phyloP scores from a whole-genome alignment of 2,329 filamentous ascomycete species.

The Bipolaris bicolor region DNA sequence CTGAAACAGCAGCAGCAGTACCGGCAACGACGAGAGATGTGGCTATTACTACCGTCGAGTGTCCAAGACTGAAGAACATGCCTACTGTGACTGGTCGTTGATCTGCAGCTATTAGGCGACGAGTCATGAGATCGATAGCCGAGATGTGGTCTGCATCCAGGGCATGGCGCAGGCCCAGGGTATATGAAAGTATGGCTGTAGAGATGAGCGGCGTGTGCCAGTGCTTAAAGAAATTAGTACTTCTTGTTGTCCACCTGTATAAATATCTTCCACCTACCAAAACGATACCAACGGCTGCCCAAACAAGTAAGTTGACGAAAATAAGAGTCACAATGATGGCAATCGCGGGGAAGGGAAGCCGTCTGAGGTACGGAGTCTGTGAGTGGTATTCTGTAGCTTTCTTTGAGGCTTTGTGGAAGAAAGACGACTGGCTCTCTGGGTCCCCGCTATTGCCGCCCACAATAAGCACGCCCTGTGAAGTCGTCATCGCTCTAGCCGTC shows the following conservation, averaged over 20 bases:
- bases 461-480: conserved; percentile 14
- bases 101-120: conserved; percentile 82
- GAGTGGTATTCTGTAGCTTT: conserved; percentile 57
- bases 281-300: conserved; percentile 64
- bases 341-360: conserved; percentile 62
- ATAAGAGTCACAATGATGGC: conserved; percentile 63
- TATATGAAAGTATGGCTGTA: conserved; percentile 83
- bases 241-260: no score
- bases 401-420: conserved; percentile 31
- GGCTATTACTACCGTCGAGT: conserved; percentile 89
- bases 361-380: conserved; percentile 61
- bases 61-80: conserved; percentile 91
- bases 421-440: conserved; percentile 23
- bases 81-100: conserved; percentile 90
- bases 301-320: conserved; percentile 62
- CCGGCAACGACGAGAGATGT: conserved; percentile 93
- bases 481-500: conserved; percentile 17
- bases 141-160: conserved; percentile 94
- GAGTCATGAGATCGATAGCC: conserved; percentile 94
- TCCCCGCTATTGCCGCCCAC: conserved; percentile 17
- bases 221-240: conserved; percentile 28
- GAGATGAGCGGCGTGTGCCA: conserved; percentile 68
- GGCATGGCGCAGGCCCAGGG: conserved; percentile 89
- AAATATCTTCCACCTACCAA: conserved; percentile 51
- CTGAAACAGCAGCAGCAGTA: conserved; percentile 80